Evolutionary conservation across 202 grass and related monocot genomes (phyloP), one percentile per base, ranked within the genome.

Genomic region (Sporobolus alterniflorus): DNA sequence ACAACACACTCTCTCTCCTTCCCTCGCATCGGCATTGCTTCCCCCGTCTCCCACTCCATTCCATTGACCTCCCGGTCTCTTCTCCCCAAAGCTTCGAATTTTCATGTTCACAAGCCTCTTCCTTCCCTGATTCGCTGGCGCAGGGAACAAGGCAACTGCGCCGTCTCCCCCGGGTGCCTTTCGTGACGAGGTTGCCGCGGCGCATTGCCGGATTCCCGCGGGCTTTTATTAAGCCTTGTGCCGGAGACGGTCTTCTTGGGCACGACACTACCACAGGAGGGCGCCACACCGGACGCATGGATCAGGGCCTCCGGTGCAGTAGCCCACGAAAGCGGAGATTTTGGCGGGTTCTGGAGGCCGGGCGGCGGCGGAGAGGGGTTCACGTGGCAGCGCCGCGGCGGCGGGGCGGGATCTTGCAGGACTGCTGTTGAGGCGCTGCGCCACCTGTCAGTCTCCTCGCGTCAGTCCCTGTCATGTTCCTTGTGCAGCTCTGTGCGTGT

Each of bases 51-150:
- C 21, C 21, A 17, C 78, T 41, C 29, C 76, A 46, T 31, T 60
- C 83, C 78, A 78, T 82, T 74, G 82, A 81, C 81, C 80, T 62
- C 42, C 6, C 21, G 11, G 13, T 11, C 1, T 59, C 15, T 32
- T 41, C 75, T 74, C 73, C 64, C 17, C 54, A 80, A 87, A 83
- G 69, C 84, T 90, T 90, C 44, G 69, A 87, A 79, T 78, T 78
- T 83, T 75, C 60, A 49, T 54, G 25, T 44, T 55, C 50, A 12
- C 36, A 56, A 30, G n/a, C 24, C 67, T 68, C 59, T 47, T 36
- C 26, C 50, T 55, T 21, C 32, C 31, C 39, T 31, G 88, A 79
- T 87, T 87, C 88, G 74, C 42, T 61, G 22, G 51, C 18, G 49
- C 40, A n/a, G 21, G 28, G 36, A 30, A 18, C 66, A 70, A 59